phyloP scores from a whole-genome alignment of 1,139 yeast species.

The Kazachstania sp. region DNA sequence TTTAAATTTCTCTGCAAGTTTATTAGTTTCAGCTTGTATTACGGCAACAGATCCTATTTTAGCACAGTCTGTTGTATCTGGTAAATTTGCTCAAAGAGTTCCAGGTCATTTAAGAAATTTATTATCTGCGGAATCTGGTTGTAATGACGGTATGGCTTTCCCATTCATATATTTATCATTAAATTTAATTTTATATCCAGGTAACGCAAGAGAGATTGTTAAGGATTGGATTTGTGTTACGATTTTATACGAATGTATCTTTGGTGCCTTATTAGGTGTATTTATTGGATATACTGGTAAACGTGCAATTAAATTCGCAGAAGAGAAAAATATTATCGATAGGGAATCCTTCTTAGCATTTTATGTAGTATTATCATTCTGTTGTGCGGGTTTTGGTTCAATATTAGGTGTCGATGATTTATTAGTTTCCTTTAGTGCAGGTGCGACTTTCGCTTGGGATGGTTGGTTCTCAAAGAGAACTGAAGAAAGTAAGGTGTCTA shows the following conservation, averaged over 20 bases:
- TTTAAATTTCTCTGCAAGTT: conserved; percentile 66
- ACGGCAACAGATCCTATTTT: conserved; percentile 97
- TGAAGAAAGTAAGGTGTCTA: conserved; percentile 86
- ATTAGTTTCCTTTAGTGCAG: conserved; percentile 89
- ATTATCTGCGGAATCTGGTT: conserved; percentile 88
- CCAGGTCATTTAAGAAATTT: conserved; percentile 93
- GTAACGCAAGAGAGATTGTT: conserved; percentile 57
- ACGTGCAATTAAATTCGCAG: conserved; percentile 61
- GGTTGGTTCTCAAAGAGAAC: conserved; percentile 86
- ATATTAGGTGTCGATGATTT: conserved; percentile 89
- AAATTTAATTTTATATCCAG: conserved; percentile 56
- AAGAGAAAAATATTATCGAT: conserved; percentile 66
- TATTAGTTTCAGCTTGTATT: conserved; percentile 82
- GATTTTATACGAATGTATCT: conserved; percentile 76
- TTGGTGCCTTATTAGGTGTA: conserved; percentile 75
- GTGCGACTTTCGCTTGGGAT: conserved; percentile 95
- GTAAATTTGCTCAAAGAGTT: conserved; percentile 92
- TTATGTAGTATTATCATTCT: conserved; percentile 74
- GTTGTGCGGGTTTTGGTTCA: conserved; percentile 91
- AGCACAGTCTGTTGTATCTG: conserved; percentile 98
- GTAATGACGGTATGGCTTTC: conserved; percentile 98
- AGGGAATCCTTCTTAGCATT: conserved; percentile 90
- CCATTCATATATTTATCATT: conserved; percentile 81
- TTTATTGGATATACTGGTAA: conserved; percentile 70
- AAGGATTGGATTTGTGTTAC: conserved; percentile 80